phyloP scores from a whole-genome alignment of 1,139 yeast species.

The Meyerozyma sp. region DNA sequence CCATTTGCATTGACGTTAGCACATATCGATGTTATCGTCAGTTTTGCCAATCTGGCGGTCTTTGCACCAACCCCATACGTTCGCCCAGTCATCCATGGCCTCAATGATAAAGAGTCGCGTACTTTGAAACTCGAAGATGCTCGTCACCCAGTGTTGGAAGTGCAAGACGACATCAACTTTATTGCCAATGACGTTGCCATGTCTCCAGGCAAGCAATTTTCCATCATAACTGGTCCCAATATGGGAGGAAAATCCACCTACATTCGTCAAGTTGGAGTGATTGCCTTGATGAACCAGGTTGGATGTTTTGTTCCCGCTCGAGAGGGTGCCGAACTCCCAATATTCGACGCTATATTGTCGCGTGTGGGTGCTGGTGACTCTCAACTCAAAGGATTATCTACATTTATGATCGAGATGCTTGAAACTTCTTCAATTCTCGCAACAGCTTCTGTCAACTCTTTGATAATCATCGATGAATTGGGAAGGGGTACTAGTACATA shows the following conservation, averaged over 20 bases:
- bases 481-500: constrained; percentile 97
- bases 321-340: constrained; percentile 49
- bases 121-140: constrained; percentile 60
- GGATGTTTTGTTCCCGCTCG: constrained; percentile 81
- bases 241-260: constrained; percentile 99
- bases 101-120: constrained; percentile 36
- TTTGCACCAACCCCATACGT: constrained; percentile 80
- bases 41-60: constrained; percentile 83
- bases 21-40: constrained; percentile 72
- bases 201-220: constrained; percentile 51
- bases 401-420: constrained; percentile 97
- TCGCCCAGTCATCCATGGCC: constrained; percentile 58
- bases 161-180: constrained; percentile 80
- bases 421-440: constrained; percentile 91
- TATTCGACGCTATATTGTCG: constrained; percentile 88
- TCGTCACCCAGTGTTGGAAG: constrained; percentile 91
- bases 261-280: constrained; percentile 87
- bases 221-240: constrained; percentile 92
- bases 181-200: constrained; percentile 80
- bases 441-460: constrained; percentile 76
- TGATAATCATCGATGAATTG: constrained; percentile 88
- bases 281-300: constrained; percentile 83
- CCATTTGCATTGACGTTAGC: constrained; percentile 61
- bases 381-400: constrained; percentile 91
- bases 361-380: constrained; percentile 99